A percentile compares a stretch with the other conserved stretches of the same genome.
phyloP scores from a whole-genome alignment of 2,329 filamentous ascomycete species.

The Byssochlamys sp. region DNA sequence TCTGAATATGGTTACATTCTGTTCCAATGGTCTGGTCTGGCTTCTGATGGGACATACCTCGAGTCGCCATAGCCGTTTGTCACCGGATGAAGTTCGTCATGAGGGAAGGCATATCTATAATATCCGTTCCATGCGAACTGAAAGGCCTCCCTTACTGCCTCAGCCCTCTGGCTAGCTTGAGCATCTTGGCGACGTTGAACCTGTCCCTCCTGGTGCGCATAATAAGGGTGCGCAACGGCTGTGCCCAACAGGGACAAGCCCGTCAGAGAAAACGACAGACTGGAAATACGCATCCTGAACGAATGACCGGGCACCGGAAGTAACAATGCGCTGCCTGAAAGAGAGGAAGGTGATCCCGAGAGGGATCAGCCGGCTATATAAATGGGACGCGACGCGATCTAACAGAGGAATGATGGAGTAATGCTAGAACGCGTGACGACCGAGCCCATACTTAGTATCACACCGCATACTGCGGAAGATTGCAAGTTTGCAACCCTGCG shows the following conservation, averaged over 20 bases:
- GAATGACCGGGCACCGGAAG: neutral
- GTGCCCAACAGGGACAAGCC: conserved; percentile 16
- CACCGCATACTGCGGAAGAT: neutral
- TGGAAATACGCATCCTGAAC: conserved; percentile 16
- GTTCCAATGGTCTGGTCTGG: neutral
- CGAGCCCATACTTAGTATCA: neutral
- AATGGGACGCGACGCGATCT: neutral
- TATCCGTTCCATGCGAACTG: conserved; percentile 64
- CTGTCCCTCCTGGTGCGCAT: conserved; percentile 6
- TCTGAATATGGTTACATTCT: conserved; percentile 34
- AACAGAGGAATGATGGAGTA: neutral
- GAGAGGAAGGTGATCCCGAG: neutral
- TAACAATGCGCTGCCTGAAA: neutral
- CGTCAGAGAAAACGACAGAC: conserved; percentile 16
- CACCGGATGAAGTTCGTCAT: conserved; percentile 64
- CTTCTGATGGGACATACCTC: conserved; percentile 42
- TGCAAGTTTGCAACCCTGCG: neutral
- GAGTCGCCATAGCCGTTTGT: conserved; percentile 58
- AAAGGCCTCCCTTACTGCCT: conserved; percentile 60
- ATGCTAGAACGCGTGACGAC: neutral
- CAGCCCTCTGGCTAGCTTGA: conserved; percentile 34
- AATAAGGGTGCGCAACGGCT: conserved; percentile 13
- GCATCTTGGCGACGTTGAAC: conserved; percentile 3
- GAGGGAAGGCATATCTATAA: conserved; percentile 62
- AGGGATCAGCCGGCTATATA: neutral